phyloP scores from a whole-genome alignment of 1,139 yeast species.

The Petasospora rhodanensis region DNA sequence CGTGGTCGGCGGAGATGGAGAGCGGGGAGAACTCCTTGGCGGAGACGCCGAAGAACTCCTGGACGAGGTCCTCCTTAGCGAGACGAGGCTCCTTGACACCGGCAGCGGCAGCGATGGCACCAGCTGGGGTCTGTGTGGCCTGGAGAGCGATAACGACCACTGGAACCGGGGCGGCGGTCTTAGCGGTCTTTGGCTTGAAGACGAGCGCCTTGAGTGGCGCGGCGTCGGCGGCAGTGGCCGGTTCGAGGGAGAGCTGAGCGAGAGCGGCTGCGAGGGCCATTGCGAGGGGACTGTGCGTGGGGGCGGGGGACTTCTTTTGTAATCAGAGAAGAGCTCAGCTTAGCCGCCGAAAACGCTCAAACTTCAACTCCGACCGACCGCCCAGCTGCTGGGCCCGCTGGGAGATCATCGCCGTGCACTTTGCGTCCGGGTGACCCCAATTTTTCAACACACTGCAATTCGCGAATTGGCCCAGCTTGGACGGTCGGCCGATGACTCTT shows the following conservation, averaged over 20 bases:
- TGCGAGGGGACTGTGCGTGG: constrained; percentile 1
- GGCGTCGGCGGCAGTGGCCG: constrained; percentile 45
- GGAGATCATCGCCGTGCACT: too few relatives aligned
- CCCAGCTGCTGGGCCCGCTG: too few relatives aligned
- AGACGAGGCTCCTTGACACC: constrained; percentile 81
- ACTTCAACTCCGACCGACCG: too few relatives aligned
- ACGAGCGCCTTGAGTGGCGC: constrained; percentile 82
- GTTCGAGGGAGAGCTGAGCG: constrained; percentile 46
- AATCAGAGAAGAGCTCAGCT: too few relatives aligned
- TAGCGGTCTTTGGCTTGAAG: constrained; percentile 89
- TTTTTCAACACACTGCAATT: too few relatives aligned
- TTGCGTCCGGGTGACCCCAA: too few relatives aligned
- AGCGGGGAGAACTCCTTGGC: constrained; percentile 70
- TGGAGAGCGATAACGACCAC: constrained; percentile 75
- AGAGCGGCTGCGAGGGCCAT: constrained; percentile 62
- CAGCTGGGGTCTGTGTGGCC: constrained; percentile 65
- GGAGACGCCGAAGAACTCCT: constrained; percentile 56
- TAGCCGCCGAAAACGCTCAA: too few relatives aligned
- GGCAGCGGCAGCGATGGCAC: constrained; percentile 60
- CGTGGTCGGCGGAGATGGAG: constrained; percentile 47
- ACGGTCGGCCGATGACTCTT: too few relatives aligned
- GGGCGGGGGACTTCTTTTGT: too few relatives aligned
- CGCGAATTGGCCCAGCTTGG: too few relatives aligned
- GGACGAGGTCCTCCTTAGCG: constrained; percentile 77
- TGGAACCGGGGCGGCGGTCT: constrained; percentile 77